These are phyloP conservation scores for Kwoniella sp. DNA, from an alignment of 768 basidiomycete genomes.

Conservation along the genomic window DNA sequence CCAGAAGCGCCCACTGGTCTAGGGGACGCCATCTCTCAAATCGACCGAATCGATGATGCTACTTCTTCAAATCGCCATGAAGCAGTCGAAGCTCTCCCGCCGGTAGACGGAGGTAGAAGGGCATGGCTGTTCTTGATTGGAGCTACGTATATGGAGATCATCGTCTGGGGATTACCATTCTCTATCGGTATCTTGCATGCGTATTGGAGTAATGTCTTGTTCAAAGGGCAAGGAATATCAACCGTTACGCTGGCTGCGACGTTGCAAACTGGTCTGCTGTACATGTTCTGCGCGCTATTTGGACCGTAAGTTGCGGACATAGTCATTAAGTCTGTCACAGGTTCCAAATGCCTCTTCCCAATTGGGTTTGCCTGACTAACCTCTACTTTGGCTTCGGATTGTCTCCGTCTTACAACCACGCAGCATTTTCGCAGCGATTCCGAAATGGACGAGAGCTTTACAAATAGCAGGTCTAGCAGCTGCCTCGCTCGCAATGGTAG, in stretches of 20 bases:
- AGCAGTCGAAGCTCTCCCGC: slow-evolving; percentile 15
- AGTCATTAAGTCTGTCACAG: too few relatives aligned
- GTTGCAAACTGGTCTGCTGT: slow-evolving; percentile 46
- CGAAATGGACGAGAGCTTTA: slow-evolving; percentile 29
- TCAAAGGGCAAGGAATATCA: slow-evolving; percentile 29
- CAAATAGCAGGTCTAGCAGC: slow-evolving; percentile 33
- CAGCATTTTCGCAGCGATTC: slow-evolving; percentile 35
- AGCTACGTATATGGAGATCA: slow-evolving; percentile 43
- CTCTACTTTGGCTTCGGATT: too few relatives aligned
- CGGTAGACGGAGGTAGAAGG: slow-evolving; percentile 35
- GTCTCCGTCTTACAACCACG: too few relatives aligned
- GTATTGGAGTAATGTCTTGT: slow-evolving; percentile 46
- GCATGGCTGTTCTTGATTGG: slow-evolving; percentile 48
- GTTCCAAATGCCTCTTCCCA: too few relatives aligned
- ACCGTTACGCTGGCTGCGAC: slow-evolving; percentile 48
- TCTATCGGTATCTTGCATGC: slow-evolving; percentile 49
- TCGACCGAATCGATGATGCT: neutral
- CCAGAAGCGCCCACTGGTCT: neutral
- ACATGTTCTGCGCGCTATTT: slow-evolving; percentile 37
- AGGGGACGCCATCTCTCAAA: neutral
- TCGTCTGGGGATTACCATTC: slow-evolving; percentile 51
- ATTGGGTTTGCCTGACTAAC: too few relatives aligned
- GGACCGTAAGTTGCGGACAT: slow-evolving; percentile 53
- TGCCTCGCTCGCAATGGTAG: slow-evolving; percentile 29
- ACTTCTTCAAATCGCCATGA: neutral